A percentile compares a stretch with the other conserved stretches of the same genome.
Evolutionary conservation across 768 basidiomycete species (phyloP).

Genomic region (Mycena vitilis): DNA sequence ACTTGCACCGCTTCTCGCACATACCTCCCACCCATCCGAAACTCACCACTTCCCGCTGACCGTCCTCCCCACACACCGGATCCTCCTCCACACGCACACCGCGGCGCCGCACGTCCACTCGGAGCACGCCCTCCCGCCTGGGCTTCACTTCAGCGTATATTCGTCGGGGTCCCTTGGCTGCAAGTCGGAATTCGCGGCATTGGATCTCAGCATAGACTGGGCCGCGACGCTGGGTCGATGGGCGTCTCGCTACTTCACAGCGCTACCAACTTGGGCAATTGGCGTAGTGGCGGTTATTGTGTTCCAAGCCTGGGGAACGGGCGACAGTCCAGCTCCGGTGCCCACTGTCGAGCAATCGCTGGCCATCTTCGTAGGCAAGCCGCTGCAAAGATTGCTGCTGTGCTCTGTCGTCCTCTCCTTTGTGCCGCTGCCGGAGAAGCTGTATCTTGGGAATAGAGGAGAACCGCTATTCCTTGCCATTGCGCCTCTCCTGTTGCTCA

Average conservation of each 20-base stretch:
- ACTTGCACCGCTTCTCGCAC: conserved; percentile 74
- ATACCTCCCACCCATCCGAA: conserved; percentile 69
- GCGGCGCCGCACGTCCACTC: conserved; percentile 74
- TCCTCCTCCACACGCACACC: conserved; percentile 76
- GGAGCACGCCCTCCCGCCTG: conserved; percentile 39
- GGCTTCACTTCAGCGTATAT: conserved; percentile 69
- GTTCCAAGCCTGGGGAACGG: conserved; percentile 62
- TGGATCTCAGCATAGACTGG: conserved; percentile 77
- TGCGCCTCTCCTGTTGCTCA: conserved; percentile 66
- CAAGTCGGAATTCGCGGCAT: conserved; percentile 44
- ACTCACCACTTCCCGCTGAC: conserved; percentile 74
- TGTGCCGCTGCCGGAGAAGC: conserved; percentile 66
- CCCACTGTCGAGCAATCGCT: conserved; percentile 66
- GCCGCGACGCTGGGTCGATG: conserved; percentile 75
- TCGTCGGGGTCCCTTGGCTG: conserved; percentile 66
- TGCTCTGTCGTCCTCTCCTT: conserved; percentile 59
- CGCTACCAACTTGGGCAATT: conserved; percentile 77
- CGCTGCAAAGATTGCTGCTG: conserved; percentile 56
- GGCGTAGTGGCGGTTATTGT: conserved; percentile 74
- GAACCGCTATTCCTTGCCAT: conserved; percentile 60
- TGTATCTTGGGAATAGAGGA: conserved; percentile 72
- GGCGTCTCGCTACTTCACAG: conserved; percentile 80
- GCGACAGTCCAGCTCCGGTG: conserved; percentile 52
- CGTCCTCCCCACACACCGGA: conserved; percentile 47
- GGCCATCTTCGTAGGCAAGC: conserved; percentile 50